Evolutionary conservation across 140 eudicot genomes (phyloP), one percentile per base, ranked within the genome.

Genomic region (Anethum foeniculum): DNA sequence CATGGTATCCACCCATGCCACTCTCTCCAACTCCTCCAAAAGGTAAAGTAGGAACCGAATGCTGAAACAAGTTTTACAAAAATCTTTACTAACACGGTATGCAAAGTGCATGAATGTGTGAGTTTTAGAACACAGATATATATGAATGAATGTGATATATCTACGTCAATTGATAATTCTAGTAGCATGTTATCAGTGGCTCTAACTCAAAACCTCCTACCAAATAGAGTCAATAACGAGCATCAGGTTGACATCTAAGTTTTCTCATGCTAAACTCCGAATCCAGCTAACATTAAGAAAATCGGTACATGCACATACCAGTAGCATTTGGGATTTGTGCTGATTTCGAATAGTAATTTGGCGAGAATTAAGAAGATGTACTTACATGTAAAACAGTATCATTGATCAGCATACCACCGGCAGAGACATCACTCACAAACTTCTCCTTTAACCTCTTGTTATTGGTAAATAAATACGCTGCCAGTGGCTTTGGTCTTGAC

Each of bases 1-100:
- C 97, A 81, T 92, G 97, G 90, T 91, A 95, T 19, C 90, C 73
- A 21, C 97, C 99, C 84, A 79, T 89, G 43, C 99, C 97, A 78
- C 99, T 95, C 77, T 91, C 97, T n/a, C 99, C 99, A 7, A 95
- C 88, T 69, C 99, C 99, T 34, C 99, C 99, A 88, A 95, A 95
- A 46, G 99, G 99, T 82, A 95, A 80, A 1, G 85, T 72, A 58
- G 85, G 85, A 44, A 88, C 91, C 41, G 89, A 85, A 82, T 91
- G 87, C 97, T 95, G 91, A 88, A 83, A 52, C 58, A 27, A 21
- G 15, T 38, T 12, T 67, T 52, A 79, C 41, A 68, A 80, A 52
- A n/a, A 3, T 36, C 32, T 25, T 39, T 47, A 9, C 2, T 73
- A 19, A 38, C 15, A 21, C 39, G 72, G 18, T 72, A 34, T 52